Base-by-base conservation (phyloP, 1,284 basidiomycete species). In the Mycena citricolor region DNA sequence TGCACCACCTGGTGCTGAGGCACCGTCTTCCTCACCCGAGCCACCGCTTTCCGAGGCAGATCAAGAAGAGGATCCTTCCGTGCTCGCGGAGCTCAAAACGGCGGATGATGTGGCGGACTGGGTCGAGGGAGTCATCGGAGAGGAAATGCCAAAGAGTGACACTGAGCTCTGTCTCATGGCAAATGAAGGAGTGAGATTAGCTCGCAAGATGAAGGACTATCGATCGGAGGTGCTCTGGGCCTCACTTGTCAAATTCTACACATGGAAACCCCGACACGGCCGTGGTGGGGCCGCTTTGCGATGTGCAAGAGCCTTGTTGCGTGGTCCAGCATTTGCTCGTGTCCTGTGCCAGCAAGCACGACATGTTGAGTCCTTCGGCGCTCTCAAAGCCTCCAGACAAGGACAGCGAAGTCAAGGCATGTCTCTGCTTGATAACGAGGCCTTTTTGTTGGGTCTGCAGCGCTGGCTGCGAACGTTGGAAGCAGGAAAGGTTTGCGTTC, bases 21-120 rank as follows among this genome's bases (percentile, higher is more conserved):
- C 33, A 6, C 33, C 12, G 7, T 35, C 24, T 22, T 19, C 7
- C 8, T 35, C 33, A 11, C 19, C 17, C 8, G 33, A 17, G 20
- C 11, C 7, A 12, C 24, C 19, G 33, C 33, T 19, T 5, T 5
- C 6, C 7, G 24, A 35, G 20, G 8, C 31, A 32, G 31, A 16
- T 14, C 31, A 32, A 16, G 7, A 14, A 32, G 31, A 7, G 31
- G 7, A 32, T n/a, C 31, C 14, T n/a, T 32, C n/a, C 8, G 20
- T 16, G 14, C 8, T 32, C 31, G 31, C 14, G 8, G 20, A 8
- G 8, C 31, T 32, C 14, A 16, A 7, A 10, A 16, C 31, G 14
- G 14, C 45, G 13, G 45, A 47, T 28, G 30, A 42, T 14, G 39
- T 47, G 14, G 32, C 45, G 4, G 39, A 47, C 8, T 47, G 45